phyloP scores from a whole-genome alignment of 2,329 filamentous ascomycete genomes.

The Magnaporthiopsis rhizophila region DNA sequence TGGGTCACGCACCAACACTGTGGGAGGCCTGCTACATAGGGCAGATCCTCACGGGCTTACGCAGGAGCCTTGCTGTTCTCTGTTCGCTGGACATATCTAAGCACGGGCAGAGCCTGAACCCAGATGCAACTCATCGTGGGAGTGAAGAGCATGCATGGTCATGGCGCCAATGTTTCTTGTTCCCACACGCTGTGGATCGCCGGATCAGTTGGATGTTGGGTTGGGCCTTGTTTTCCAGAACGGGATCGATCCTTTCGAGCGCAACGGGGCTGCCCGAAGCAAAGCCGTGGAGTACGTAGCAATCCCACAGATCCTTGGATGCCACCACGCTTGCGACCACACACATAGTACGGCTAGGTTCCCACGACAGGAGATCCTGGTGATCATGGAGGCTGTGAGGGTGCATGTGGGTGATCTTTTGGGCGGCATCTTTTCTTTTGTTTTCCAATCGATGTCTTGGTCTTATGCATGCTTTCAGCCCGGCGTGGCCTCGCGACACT shows the following conservation, averaged over 20 bases:
- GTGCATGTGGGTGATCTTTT: background rate
- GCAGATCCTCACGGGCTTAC: background rate
- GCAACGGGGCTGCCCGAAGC: background rate
- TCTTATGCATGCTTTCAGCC: background rate
- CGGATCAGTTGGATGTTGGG: background rate
- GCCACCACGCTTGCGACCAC: too few species aligned
- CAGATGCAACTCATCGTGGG: too few species aligned
- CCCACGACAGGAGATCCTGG: background rate
- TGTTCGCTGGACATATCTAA: too few species aligned
- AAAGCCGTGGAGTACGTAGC: background rate
- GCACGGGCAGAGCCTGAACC: too few species aligned
- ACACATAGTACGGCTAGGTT: background rate
- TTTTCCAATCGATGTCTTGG: background rate
- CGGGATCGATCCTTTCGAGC: background rate
- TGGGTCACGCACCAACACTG: background rate
- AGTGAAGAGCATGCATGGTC: too few species aligned
- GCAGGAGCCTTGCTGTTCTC: too few species aligned
- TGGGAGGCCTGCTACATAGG: background rate
- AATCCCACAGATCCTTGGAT: background rate
- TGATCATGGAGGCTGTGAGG: background rate
- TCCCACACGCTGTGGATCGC: too few species aligned
- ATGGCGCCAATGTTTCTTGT: too few species aligned
- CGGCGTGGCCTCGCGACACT: background rate
- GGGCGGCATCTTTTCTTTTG: too few species aligned
- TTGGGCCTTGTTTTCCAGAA: background rate